Evolutionary conservation across 2,329 filamentous ascomycete genomes (phyloP).

Genomic region (Colletotrichum sidae): DNA sequence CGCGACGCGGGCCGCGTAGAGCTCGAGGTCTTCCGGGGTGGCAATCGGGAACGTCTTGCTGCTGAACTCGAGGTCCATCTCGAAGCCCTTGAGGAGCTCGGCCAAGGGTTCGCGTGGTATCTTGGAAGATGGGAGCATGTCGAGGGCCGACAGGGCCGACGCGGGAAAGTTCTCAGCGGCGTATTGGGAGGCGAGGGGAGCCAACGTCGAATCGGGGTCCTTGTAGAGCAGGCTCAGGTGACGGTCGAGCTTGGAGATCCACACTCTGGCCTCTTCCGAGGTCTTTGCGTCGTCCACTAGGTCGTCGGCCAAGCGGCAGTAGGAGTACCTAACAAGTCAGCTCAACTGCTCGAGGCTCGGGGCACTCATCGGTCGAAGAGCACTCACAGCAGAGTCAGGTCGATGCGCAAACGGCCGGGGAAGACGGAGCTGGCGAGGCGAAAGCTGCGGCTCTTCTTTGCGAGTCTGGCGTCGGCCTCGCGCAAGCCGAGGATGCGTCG

Average conservation of each 20-base stretch:
- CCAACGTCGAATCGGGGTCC: slow-evolving; percentile 39
- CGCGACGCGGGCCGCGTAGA: slow-evolving; percentile 76
- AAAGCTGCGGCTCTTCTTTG: slow-evolving; percentile 78
- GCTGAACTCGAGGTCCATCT: slow-evolving; percentile 72
- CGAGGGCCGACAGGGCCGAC: slow-evolving; percentile 64
- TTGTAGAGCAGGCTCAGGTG: slow-evolving; percentile 68
- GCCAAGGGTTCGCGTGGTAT: slow-evolving; percentile 70
- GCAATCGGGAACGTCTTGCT: slow-evolving; percentile 63
- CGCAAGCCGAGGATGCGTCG: slow-evolving; percentile 67
- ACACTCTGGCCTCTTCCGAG: slow-evolving; percentile 63
- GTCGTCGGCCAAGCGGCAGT: slow-evolving; percentile 80
- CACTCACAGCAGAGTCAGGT: slow-evolving; percentile 71
- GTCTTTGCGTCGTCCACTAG: slow-evolving; percentile 74
- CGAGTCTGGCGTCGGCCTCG: slow-evolving; percentile 68
- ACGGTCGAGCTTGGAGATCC: slow-evolving; percentile 68
- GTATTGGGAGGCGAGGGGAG: slow-evolving; percentile 43
- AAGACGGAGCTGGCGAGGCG: slow-evolving; percentile 79
- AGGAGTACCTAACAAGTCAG: slow-evolving; percentile 67
- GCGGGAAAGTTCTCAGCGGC: slow-evolving; percentile 63
- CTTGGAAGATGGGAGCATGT: slow-evolving; percentile 68
- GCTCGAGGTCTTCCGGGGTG: slow-evolving; percentile 67
- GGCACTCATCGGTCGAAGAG: not conserved
- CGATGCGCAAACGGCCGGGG: slow-evolving; percentile 73
- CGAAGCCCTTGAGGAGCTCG: slow-evolving; percentile 74
- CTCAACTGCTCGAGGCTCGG: not conserved